These are phyloP conservation scores for Apiospora koreana DNA, from an alignment of 2,329 filamentous ascomycete genomes.

Conservation along the genomic window DNA sequence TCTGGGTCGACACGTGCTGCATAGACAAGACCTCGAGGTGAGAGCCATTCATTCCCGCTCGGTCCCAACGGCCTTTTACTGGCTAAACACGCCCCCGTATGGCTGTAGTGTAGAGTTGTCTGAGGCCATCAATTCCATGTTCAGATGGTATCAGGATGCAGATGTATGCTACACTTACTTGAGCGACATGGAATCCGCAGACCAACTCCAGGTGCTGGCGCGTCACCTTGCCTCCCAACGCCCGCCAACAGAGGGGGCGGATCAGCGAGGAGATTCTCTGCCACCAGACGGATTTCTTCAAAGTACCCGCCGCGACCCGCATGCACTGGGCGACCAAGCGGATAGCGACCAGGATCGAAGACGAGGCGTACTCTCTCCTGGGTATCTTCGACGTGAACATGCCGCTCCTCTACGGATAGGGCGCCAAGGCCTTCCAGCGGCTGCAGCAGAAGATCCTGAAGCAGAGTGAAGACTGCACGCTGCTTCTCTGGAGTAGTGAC, in stretches of 20 bases:
- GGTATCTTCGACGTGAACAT: slow-evolving; percentile 34
- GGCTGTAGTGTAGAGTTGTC: not conserved
- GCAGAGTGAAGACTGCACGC: not conserved
- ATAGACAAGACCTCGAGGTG: not conserved
- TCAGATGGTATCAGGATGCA: not conserved
- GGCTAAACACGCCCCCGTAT: not conserved
- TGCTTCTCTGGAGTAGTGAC: not conserved
- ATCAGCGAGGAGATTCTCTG: not conserved
- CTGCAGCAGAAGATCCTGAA: slow-evolving; percentile 25
- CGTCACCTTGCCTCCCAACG: not conserved
- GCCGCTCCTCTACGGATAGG: slow-evolving; percentile 35
- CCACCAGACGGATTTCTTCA: not conserved
- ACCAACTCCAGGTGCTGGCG: not conserved
- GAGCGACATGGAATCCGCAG: not conserved
- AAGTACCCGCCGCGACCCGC: not conserved
- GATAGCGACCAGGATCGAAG: slow-evolving; percentile 26
- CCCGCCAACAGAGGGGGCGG: not conserved
- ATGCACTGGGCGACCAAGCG: slow-evolving; percentile 29
- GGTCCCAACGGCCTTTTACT: not conserved
- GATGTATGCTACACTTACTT: not conserved
- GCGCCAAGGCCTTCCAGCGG: slow-evolving; percentile 27
- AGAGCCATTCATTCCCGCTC: not conserved
- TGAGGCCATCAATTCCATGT: no score
- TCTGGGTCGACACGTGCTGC: slow-evolving; percentile 12
- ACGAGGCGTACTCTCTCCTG: slow-evolving; percentile 33